A percentile compares a stretch with the other conserved stretches of the same genome.
phyloP scores from a whole-genome alignment of 768 basidiomycete species.

The Lactifluus subvellereus region DNA sequence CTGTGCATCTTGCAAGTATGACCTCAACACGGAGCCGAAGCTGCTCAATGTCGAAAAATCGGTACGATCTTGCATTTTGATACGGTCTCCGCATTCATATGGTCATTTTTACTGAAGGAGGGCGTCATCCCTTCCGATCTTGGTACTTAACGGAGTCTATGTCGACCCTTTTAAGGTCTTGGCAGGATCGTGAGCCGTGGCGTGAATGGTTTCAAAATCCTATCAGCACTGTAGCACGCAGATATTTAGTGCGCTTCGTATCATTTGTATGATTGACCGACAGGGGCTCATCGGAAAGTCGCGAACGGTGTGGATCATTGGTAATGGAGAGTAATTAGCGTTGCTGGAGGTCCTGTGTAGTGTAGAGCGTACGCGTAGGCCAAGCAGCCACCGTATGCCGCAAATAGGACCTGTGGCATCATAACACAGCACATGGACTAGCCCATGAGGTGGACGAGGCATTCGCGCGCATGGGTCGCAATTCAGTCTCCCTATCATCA shows the following conservation, averaged over 20 bases:
- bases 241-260: background rate
- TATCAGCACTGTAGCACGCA: background rate
- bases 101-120: background rate
- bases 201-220: background rate
- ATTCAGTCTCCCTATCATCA: no score
- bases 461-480: no score
- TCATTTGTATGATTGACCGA: background rate
- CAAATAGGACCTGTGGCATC: no score
- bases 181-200: background rate
- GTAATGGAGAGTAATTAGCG: no score
- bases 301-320: no score
- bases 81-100: background rate
- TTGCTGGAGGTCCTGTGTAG: no score
- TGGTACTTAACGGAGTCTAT: background rate
- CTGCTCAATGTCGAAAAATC: background rate
- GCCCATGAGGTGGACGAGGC: no score
- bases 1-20: background rate
- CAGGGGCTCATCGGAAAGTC: no score
- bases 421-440: no score
- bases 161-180: background rate
- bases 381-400: no score
- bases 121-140: background rate
- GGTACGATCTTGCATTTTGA: background rate
- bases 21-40: background rate
- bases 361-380: no score